A percentile compares a stretch with the other conserved stretches of the same genome.
phyloP scores from a whole-genome alignment of 2,329 filamentous ascomycete species.

The Fusarium siculi region DNA sequence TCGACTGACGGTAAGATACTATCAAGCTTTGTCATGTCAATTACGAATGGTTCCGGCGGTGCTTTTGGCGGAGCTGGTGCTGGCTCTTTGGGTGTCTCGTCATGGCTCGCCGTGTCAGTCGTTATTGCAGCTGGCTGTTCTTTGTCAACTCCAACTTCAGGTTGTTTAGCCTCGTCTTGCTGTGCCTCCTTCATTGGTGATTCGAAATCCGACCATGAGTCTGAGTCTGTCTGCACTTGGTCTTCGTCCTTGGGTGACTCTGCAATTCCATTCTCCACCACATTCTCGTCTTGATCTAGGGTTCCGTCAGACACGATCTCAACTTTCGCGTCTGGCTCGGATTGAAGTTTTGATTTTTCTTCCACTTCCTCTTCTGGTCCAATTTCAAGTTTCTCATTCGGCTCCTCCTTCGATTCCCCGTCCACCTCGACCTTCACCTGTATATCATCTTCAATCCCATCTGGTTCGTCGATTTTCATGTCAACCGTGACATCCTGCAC shows the following conservation, averaged over 20 bases:
- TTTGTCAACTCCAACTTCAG: background rate
- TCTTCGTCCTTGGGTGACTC: background rate
- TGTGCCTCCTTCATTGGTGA: constrained; percentile 16
- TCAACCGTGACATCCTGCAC: constrained; percentile 9
- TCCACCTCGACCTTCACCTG: background rate
- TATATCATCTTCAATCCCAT: background rate
- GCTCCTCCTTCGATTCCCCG: background rate
- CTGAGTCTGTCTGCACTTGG: constrained; percentile 6
- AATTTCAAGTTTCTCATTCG: background rate
- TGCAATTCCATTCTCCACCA: background rate
- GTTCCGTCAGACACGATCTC: background rate
- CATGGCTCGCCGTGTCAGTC: background rate
- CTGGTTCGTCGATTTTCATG: background rate
- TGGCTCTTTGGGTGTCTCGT: background rate
- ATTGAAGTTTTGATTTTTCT: background rate
- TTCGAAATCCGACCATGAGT: constrained; percentile 37
- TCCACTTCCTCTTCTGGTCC: background rate
- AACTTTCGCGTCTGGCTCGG: background rate
- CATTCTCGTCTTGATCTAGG: background rate
- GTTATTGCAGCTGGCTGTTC: background rate
- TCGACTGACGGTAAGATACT: constrained; percentile 47
- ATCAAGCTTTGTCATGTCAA: constrained; percentile 51
- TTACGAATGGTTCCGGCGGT: constrained; percentile 35
- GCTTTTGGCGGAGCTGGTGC: constrained; percentile 1
- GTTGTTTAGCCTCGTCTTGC: background rate